A percentile compares a stretch with the other conserved stretches of the same genome.
phyloP scores from a whole-genome alignment of 2,329 filamentous ascomycete species.

The Fusarium haematococcum region DNA sequence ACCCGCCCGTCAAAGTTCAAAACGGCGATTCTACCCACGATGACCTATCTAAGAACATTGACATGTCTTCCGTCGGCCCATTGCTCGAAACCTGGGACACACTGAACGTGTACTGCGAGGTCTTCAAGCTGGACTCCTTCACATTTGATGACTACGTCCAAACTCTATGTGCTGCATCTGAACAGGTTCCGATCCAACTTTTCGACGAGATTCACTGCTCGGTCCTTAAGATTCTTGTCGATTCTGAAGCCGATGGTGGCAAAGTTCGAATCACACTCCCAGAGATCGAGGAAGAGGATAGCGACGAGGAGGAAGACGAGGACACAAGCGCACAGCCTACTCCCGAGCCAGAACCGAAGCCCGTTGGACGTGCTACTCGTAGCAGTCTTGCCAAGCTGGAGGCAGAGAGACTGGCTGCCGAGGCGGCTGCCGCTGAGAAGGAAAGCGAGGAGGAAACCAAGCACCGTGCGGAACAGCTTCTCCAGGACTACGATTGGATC shows the following conservation, averaged over 20 bases:
- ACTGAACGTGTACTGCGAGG: slow-evolving; percentile 96
- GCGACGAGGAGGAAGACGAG: slow-evolving; percentile 72
- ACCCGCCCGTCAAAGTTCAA: slow-evolving; percentile 66
- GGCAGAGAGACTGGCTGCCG: slow-evolving; percentile 74
- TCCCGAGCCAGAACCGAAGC: slow-evolving; percentile 78
- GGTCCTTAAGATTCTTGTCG: slow-evolving; percentile 87
- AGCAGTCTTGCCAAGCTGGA: slow-evolving; percentile 88
- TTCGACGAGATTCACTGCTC: slow-evolving; percentile 93
- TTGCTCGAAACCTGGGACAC: slow-evolving; percentile 96
- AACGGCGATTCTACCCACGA: slow-evolving; percentile 42
- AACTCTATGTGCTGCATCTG: slow-evolving; percentile 81
- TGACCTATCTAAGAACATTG: slow-evolving; percentile 62
- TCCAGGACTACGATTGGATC: slow-evolving; percentile 83
- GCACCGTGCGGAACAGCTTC: slow-evolving; percentile 81
- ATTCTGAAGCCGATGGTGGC: slow-evolving; percentile 78
- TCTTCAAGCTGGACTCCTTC: slow-evolving; percentile 94
- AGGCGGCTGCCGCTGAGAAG: slow-evolving; percentile 66
- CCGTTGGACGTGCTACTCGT: slow-evolving; percentile 78
- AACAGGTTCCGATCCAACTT: slow-evolving; percentile 82
- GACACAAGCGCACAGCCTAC: slow-evolving; percentile 65
- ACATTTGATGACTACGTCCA: slow-evolving; percentile 97
- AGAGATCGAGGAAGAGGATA: slow-evolving; percentile 77
- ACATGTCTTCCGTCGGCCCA: slow-evolving; percentile 86
- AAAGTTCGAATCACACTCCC: slow-evolving; percentile 84
- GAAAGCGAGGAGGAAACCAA: slow-evolving; percentile 62